These are phyloP conservation scores for Neoascochyta sp. DNA, from an alignment of 2,329 filamentous ascomycete genomes.

Conservation along the genomic window DNA sequence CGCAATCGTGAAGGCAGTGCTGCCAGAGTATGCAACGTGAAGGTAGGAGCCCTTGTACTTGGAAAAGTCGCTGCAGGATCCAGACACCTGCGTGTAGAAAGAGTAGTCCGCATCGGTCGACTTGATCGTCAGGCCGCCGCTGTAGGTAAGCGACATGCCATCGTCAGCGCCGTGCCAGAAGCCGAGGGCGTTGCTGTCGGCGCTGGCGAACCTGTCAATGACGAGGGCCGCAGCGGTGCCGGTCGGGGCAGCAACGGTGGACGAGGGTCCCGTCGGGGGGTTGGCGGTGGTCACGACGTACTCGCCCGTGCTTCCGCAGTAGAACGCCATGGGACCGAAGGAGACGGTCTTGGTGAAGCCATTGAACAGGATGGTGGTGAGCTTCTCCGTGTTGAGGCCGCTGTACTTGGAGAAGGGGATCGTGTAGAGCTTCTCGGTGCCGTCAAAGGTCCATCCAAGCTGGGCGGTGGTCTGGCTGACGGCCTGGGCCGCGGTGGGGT, in stretches of 20 bases:
- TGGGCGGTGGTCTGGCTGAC: constrained; percentile 44
- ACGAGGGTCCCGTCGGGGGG: constrained; percentile 43
- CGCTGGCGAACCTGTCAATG: constrained; percentile 58
- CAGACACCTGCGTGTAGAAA: constrained; percentile 58
- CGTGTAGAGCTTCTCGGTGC: constrained; percentile 57
- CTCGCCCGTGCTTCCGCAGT: constrained; percentile 54
- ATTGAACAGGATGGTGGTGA: constrained; percentile 52
- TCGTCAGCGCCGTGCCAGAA: constrained; percentile 67
- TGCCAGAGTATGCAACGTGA: constrained; percentile 62
- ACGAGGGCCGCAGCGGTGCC: constrained; percentile 50
- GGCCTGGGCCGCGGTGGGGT: constrained; percentile 36
- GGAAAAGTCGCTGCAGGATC: constrained; percentile 55
- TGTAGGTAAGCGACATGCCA: constrained; percentile 52
- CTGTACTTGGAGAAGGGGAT: constrained; percentile 54
- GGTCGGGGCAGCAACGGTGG: constrained; percentile 50
- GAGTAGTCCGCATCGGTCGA: constrained; percentile 59
- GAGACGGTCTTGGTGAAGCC: constrained; percentile 47
- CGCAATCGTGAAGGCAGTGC: constrained; percentile 60
- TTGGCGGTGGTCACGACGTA: constrained; percentile 48
- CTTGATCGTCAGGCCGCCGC: constrained; percentile 53
- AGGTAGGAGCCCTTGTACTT: constrained; percentile 57
- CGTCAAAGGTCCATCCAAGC: constrained; percentile 59
- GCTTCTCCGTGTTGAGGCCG: constrained; percentile 51
- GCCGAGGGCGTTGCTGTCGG: constrained; percentile 55
- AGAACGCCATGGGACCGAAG: constrained; percentile 56